These are phyloP conservation scores for Paxillus ammoniavirescens DNA, from an alignment of 768 basidiomycete species.

Conservation along the genomic window DNA sequence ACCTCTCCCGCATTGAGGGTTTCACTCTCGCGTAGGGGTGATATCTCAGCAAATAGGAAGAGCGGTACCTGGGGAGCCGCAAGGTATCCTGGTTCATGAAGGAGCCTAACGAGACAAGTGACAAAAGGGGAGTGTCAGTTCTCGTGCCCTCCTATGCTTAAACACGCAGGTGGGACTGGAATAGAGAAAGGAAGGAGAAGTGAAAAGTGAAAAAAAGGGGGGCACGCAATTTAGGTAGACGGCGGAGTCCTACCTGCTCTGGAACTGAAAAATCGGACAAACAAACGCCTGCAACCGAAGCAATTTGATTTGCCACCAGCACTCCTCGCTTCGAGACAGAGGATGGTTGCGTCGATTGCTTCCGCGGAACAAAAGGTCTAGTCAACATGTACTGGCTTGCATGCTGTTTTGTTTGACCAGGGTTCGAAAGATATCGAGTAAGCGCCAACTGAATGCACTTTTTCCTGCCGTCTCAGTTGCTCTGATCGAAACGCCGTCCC, in stretches of 20 bases:
- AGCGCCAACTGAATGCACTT: too few relatives aligned
- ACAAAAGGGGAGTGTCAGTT: background rate
- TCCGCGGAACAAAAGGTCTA: conserved; percentile 1
- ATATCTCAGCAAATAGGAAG: conserved; percentile 8
- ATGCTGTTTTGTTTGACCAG: background rate
- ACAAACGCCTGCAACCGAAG: background rate
- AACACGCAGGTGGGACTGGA: background rate
- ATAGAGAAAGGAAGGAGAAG: background rate
- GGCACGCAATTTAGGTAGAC: background rate
- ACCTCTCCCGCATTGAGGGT: conserved; percentile 3
- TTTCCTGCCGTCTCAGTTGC: too few relatives aligned
- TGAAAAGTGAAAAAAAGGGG: background rate
- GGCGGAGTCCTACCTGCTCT: background rate
- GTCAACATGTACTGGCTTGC: background rate
- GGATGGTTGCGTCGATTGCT: conserved; percentile 1
- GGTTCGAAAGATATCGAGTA: background rate
- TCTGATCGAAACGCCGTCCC: too few relatives aligned
- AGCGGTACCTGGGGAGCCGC: conserved; percentile 7
- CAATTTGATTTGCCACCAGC: background rate
- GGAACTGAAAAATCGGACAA: background rate
- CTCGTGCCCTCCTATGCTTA: background rate
- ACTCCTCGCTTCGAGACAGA: background rate
- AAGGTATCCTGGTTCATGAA: background rate
- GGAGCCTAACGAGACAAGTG: background rate
- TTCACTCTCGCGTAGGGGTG: conserved; percentile 11